These are phyloP conservation scores for Geranomyces variabilis DNA, from an alignment of 192 early-diverging fungal species.

Conservation along the genomic window DNA sequence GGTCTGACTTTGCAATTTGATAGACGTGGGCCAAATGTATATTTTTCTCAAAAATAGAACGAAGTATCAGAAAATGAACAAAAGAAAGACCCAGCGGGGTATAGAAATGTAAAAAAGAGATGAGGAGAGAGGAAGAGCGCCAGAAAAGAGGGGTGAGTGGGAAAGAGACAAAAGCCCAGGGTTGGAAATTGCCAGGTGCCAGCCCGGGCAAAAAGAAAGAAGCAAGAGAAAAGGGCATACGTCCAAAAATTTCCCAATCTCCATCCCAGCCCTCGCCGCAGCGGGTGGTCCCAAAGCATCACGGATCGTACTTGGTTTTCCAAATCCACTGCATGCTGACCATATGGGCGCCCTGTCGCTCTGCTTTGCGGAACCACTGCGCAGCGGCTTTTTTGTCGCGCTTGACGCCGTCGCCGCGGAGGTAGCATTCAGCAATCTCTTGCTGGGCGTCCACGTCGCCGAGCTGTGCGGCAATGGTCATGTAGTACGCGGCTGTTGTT, in stretches of 20 bases:
- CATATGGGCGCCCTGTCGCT: conserved; percentile 46
- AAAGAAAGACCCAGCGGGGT: neutral
- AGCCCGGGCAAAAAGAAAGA: no score
- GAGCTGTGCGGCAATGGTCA: conserved; percentile 46
- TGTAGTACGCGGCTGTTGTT: conserved; percentile 48
- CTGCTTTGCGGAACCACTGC: conserved; percentile 50
- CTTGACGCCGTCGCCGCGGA: conserved; percentile 53
- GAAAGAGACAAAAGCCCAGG: no score
- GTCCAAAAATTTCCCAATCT: no score
- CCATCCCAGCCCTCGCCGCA: neutral
- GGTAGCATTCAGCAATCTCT: conserved; percentile 46
- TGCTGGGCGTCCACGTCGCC: conserved; percentile 56
- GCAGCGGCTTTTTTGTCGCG: conserved; percentile 50
- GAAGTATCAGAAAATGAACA: no score
- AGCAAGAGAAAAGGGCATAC: no score
- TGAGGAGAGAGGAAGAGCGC: neutral
- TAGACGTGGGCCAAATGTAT: neutral
- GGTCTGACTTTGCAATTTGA: no score
- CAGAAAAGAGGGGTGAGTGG: neutral
- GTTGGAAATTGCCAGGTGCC: no score
- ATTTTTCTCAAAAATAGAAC: neutral
- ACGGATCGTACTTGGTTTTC: conserved; percentile 49
- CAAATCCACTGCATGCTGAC: conserved; percentile 59
- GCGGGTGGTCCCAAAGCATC: no score
- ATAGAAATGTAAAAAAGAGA: neutral